Evolutionary conservation across 2,329 filamentous ascomycete genomes (phyloP), one percentile per base, ranked within the genome.

Genomic region (Claviceps sp.): DNA sequence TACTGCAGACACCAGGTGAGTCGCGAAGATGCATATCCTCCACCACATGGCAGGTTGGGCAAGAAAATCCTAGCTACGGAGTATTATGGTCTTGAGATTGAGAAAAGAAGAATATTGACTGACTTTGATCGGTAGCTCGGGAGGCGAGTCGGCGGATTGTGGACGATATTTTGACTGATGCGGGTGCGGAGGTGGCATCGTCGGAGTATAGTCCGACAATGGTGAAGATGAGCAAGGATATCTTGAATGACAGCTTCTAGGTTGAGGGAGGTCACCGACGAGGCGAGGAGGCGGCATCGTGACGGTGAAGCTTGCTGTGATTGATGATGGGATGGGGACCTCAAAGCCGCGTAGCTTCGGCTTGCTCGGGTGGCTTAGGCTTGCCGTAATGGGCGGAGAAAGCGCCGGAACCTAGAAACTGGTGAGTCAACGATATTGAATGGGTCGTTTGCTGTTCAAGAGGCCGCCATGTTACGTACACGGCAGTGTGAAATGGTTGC

Each of bases 111-210:
- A 18, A 40, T 50, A 38, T 24, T 45, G 30, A 47, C 52, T 52
- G 22, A 40, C 5, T 38, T 41, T 46, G 34, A 5, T 9, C 24
- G 11, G 52, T 48, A 84, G 87, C 88, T 34, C 79, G 85, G 52
- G 86, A 93, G 66, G 88, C 88, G 4, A 90, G 86, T 61, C 84
- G 78, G 64, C 78, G 82, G 52, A 91, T 94, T 54, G 86, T 94
- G 0, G 84, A 89, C 50, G 86, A 91, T 61, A 77, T 94, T 47
- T 70, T 93, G 6, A 68, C 85, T 44, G 88, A 86, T 43, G 88
- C 87, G 4, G 87, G 87, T 2, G 84, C 77, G 4, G 76, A 79
- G 51, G 63, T 62, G 4, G 73, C 76, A 50, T 74, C 72, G 24
- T 70, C 71, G 2, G 78, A 82, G 61, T 78, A 81, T 60, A 84